These are phyloP conservation scores for Suillus subalutaceus DNA, from an alignment of 768 basidiomycete genomes.

Conservation along the genomic window DNA sequence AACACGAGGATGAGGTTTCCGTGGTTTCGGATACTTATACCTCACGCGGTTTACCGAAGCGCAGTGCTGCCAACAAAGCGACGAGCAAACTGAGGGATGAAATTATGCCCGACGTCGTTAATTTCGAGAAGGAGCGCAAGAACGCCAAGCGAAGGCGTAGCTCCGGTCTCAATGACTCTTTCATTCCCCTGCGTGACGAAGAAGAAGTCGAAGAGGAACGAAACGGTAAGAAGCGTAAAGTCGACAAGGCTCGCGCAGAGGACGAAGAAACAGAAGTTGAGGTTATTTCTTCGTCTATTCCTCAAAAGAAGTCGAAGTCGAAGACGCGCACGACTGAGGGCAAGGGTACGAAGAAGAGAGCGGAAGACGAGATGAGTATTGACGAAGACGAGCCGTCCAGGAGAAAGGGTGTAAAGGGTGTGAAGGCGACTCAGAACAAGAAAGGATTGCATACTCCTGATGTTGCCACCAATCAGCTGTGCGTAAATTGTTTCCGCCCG, in stretches of 20 bases:
- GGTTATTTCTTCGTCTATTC: slow-evolving; percentile 16
- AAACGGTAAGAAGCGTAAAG: slow-evolving; percentile 22
- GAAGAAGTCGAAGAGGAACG: no score
- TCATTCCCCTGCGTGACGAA: no score
- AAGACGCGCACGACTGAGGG: slow-evolving; percentile 12
- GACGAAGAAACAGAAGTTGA: slow-evolving; percentile 31
- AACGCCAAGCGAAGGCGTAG: no score
- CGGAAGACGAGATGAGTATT: slow-evolving; percentile 13
- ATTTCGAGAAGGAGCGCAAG: no score
- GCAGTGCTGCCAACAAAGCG: no score
- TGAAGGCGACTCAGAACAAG: slow-evolving; percentile 13
- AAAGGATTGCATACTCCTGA: slow-evolving; percentile 11
- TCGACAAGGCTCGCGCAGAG: slow-evolving; percentile 20
- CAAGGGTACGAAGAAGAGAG: slow-evolving; percentile 5
- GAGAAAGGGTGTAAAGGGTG: no score
- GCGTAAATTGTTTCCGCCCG: slow-evolving; percentile 1
- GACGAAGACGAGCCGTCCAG: slow-evolving; percentile 8
- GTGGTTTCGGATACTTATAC: slow-evolving; percentile 16
- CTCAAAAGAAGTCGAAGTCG: slow-evolving; percentile 18
- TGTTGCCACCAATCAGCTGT: background rate
- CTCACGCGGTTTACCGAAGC: no score
- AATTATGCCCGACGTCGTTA: no score
- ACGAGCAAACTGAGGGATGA: no score
- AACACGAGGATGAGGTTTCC: slow-evolving; percentile 11
- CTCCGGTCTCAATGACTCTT: no score